Base-by-base conservation (phyloP, 2,329 filamentous ascomycete species). In the Aureobasidium sp. region DNA sequence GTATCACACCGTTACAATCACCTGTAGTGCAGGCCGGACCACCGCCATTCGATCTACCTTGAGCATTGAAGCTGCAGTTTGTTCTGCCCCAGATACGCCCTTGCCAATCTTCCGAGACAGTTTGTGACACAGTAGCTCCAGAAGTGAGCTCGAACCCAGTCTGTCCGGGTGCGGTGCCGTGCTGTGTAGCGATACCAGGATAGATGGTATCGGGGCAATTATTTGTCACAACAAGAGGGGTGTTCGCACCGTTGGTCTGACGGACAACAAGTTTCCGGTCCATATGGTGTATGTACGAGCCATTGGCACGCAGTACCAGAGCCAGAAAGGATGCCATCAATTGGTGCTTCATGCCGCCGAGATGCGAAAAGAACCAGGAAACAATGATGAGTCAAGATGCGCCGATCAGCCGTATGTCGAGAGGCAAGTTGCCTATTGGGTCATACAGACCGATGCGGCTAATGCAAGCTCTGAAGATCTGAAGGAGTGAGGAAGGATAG, bases 71-170 rank as follows among this genome's bases (percentile, higher is more conserved):
- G 42, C 83, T 89, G 75, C 90, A 95, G 70, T 94, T 94, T 21
- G 90, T 93, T 59, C 90, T 81, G 13, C 86, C 90, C 90, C 90
- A 94, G 32, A 94, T 79, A 59, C 90, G 83, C 10, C 90, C 90
- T 70, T 89, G 86, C 90, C 90, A 95, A 66, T 90, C 84, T 54
- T 82, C 77, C 11, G 85, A 83, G 29, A 94, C 88, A 59, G 80
- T 84, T 63, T 91, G 76, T 45, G 81, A 81, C 64, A 74, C 82
- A 59, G 80, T 84, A 37, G 80, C 76, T 48, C 86, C 84, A 3
- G 83, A 72, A 1, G 74, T 69, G 39, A 93, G 80, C 68, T 85
- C 80, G 70, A 93, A 94, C 25, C 89, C 90, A 25, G 83, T 84
- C 11, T 78, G 79, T 3, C 80, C 79, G 7, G 89, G 88, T 0